Conservation (phyloP, 2,329 filamentous ascomycete species). For the Exophiala sp. region DNA sequence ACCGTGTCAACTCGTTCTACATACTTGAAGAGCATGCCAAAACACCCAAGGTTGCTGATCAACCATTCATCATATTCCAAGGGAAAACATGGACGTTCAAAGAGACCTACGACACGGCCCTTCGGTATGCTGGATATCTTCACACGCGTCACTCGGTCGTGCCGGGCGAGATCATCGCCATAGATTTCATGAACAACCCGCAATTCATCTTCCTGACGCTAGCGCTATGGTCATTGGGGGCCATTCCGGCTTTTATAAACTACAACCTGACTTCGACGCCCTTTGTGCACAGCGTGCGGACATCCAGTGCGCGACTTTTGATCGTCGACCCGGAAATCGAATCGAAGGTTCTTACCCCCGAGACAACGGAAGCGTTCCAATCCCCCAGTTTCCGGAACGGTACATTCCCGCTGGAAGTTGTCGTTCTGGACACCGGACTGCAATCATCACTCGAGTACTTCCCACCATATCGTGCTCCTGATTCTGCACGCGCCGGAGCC, state of each 20-base stretch:
- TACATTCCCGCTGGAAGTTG: conserved; percentile 47
- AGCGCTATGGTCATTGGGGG: conserved; percentile 76
- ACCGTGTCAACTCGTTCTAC: conserved; percentile 69
- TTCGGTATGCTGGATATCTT: conserved; percentile 72
- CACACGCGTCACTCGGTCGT: conserved; percentile 58
- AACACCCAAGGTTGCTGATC: conserved; percentile 46
- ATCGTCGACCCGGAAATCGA: conserved; percentile 64
- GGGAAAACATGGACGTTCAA: conserved; percentile 65
- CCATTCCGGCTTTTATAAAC: conserved; percentile 79
- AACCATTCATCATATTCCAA: conserved; percentile 61
- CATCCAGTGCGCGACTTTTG: conserved; percentile 60
- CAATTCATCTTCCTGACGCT: conserved; percentile 69
- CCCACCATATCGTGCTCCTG: conserved; percentile 51
- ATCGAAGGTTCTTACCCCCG: conserved; percentile 42
- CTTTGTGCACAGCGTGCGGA: conserved; percentile 66
- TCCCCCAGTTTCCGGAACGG: conserved; percentile 38
- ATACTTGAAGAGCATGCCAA: conserved; percentile 61
- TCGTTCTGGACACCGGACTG: conserved; percentile 55
- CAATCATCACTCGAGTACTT: conserved; percentile 40
- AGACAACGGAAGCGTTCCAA: conserved; percentile 39
- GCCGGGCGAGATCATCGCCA: conserved; percentile 68
- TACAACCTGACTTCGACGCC: conserved; percentile 68
- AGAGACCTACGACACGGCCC: conserved; percentile 63
- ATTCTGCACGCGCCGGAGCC: conserved; percentile 51
- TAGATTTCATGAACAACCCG: conserved; percentile 78